Conservation (phyloP, 352 stramenopile species). For the Phytophthora syringae region DNA sequence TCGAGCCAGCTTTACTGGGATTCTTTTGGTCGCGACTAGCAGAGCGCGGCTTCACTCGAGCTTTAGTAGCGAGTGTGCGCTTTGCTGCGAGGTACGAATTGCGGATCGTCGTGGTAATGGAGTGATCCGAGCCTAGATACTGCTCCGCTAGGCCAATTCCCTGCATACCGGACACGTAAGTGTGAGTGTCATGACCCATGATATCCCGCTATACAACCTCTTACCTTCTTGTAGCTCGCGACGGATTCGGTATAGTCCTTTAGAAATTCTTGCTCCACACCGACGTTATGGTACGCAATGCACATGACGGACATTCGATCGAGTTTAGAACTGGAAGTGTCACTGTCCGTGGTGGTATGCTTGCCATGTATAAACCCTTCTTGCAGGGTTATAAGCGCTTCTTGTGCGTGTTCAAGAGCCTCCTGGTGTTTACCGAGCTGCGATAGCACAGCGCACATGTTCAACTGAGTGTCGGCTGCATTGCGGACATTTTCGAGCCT, state of each 20-base stretch:
- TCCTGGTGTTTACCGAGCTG: slow-evolving; percentile 87
- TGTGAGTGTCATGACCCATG: too few species aligned
- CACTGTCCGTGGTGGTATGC: slow-evolving; percentile 3
- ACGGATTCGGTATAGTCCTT: slow-evolving; percentile 88
- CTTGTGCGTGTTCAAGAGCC: slow-evolving; percentile 89
- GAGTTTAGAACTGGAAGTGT: slow-evolving; percentile 23
- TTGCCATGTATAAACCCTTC: slow-evolving; percentile 82
- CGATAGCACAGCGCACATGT: slow-evolving; percentile 93
- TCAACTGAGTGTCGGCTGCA: slow-evolving; percentile 93
- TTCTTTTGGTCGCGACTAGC: slow-evolving; percentile 24
- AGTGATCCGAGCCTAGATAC: slow-evolving; percentile 89
- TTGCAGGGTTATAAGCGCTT: slow-evolving; percentile 89
- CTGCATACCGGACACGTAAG: too few species aligned
- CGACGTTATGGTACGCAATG: slow-evolving; percentile 96
- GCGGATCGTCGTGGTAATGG: slow-evolving; percentile 88
- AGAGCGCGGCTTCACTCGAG: slow-evolving; percentile 30
- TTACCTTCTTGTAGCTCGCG: slow-evolving; percentile 89
- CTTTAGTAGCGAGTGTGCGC: slow-evolving; percentile 48
- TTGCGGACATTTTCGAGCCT: slow-evolving; percentile 73
- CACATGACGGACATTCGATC: slow-evolving; percentile 93
- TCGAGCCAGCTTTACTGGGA: slow-evolving; percentile 32
- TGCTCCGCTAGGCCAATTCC: slow-evolving; percentile 90
- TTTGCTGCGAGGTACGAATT: slow-evolving; percentile 91
- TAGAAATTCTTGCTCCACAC: slow-evolving; percentile 94
- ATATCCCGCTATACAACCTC: too few species aligned